Conservation (phyloP, 345 rosid genomes). For the Conringia planisiliqua region DNA sequence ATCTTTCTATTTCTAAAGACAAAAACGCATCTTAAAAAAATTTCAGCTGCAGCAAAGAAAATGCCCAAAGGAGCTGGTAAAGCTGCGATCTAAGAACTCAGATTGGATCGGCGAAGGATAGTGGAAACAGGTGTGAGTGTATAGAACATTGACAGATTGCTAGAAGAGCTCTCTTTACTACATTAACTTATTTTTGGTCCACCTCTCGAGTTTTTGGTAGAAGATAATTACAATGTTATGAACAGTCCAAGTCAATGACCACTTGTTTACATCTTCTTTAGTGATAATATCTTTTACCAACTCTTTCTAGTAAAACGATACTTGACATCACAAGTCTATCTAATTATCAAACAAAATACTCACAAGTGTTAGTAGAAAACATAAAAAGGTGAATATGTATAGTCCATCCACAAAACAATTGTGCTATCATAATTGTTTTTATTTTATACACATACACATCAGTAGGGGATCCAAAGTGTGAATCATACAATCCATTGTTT, state of each 20-base stretch:
- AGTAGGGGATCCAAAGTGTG: no score
- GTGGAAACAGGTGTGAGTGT: constrained; percentile 4
- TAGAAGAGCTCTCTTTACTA: constrained; percentile 15
- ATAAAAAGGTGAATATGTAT: no score
- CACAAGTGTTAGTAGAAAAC: no score
- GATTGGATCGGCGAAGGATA: neutral
- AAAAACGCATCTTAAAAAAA: neutral
- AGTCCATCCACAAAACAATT: no score
- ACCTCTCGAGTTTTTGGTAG: neutral
- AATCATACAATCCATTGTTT: neutral
- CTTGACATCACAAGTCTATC: no score
- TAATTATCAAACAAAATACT: no score
- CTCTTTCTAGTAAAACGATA: neutral
- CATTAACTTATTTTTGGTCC: constrained; percentile 14
- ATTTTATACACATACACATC: no score
- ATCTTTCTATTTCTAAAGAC: neutral
- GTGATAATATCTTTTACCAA: neutral
- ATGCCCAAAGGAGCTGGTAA: constrained; percentile 64
- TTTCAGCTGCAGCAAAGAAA: constrained; percentile 75
- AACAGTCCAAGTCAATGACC: constrained; percentile 1
- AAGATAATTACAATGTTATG: neutral
- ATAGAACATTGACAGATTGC: constrained; percentile 8
- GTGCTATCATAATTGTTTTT: no score
- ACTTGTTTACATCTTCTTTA: neutral
- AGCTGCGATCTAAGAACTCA: constrained; percentile 30